These are phyloP conservation scores for Saccharomycopsis fibuligera DNA, from an alignment of 805 yeast genomes.

Conservation along the genomic window DNA sequence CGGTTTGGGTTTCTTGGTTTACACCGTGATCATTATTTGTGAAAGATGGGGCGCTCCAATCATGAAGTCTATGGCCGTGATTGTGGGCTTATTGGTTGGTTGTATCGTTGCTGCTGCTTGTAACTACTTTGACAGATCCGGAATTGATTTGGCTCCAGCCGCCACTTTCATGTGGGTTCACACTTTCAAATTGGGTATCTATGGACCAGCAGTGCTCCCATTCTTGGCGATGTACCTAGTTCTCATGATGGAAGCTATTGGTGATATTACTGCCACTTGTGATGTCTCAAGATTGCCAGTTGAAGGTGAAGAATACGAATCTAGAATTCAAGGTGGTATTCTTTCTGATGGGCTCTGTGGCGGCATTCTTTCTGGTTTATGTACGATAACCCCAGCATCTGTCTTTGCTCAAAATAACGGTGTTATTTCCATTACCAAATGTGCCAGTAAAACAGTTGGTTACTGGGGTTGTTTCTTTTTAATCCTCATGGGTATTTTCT, in stretches of 20 bases:
- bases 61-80: slow-evolving; percentile 91
- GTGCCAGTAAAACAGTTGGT: slow-evolving; percentile 80
- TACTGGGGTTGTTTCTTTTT: slow-evolving; percentile 77
- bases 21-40: slow-evolving; percentile 61
- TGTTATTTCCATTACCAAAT: slow-evolving; percentile 85
- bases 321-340: slow-evolving; percentile 89
- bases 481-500: slow-evolving; percentile 78
- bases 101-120: slow-evolving; percentile 90
- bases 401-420: slow-evolving; percentile 95
- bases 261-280: slow-evolving; percentile 90
- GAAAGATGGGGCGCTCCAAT: slow-evolving; percentile 92
- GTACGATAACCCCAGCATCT: slow-evolving; percentile 75
- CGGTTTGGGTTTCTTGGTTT: slow-evolving; percentile 84
- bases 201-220: slow-evolving; percentile 84
- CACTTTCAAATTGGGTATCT: slow-evolving; percentile 68
- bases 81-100: slow-evolving; percentile 76
- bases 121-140: slow-evolving; percentile 61
- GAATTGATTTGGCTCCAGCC: slow-evolving; percentile 67
- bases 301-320: slow-evolving; percentile 74
- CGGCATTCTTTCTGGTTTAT: slow-evolving; percentile 70
- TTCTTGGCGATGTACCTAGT: slow-evolving; percentile 77
- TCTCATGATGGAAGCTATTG: slow-evolving; percentile 88
- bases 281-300: slow-evolving; percentile 85
- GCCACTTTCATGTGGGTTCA: slow-evolving; percentile 85
- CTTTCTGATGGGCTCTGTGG: slow-evolving; percentile 68